A percentile compares a stretch with the other conserved stretches of the same genome.
Conservation (phyloP, 164 flowering plant species). For the Malania oleifera region DNA sequence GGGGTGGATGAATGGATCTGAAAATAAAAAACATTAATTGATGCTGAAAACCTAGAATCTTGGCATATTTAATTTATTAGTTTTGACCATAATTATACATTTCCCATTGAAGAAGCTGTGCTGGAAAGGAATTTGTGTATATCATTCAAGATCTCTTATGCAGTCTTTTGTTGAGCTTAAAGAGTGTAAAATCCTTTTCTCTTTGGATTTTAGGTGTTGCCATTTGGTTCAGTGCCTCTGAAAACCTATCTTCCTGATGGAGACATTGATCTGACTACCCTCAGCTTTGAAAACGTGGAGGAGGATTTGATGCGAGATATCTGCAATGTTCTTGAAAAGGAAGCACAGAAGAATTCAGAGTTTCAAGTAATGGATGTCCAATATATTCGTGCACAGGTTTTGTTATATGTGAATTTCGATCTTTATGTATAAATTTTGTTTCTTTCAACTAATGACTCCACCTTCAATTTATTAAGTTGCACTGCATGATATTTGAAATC, state of each 20-base stretch:
- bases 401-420: neutral
- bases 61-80: too few relatives aligned
- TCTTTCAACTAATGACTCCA: too few relatives aligned
- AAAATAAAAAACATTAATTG: too few relatives aligned
- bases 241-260: conserved; percentile 46
- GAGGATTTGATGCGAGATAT: conserved; percentile 22
- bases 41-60: too few relatives aligned
- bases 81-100: neutral
- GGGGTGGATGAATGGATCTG: too few relatives aligned
- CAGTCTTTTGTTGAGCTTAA: neutral
- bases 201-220: conserved; percentile 23
- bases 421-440: neutral
- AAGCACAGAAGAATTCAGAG: conserved; percentile 11
- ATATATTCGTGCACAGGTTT: conserved; percentile 32
- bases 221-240: conserved; percentile 38
- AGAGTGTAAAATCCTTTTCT: neutral
- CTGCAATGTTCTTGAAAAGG: conserved; percentile 19
- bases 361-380: conserved; percentile 23
- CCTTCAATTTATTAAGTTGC: too few relatives aligned
- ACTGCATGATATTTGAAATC: too few relatives aligned
- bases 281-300: conserved; percentile 18
- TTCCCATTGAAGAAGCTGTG: neutral
- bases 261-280: conserved; percentile 35
- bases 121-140: neutral
- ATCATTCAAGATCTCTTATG: neutral